Evolutionary conservation across 2,329 filamentous ascomycete genomes (phyloP), one percentile per base, ranked within the genome.

Genomic region (Gnomoniopsis sp.): DNA sequence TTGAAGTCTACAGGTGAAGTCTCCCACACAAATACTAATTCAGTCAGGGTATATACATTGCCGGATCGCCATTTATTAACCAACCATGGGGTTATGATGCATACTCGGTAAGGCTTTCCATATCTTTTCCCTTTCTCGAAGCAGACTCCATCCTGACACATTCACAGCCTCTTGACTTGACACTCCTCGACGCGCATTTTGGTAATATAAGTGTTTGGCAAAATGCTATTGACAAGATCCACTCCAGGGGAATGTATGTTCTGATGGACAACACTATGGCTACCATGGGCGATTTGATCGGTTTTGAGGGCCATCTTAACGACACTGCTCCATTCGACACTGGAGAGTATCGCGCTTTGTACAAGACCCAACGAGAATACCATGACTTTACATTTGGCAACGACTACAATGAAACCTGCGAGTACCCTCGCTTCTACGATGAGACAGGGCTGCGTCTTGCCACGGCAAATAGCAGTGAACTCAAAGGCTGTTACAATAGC

Each of bases 231-330:
- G 72, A 78, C 12, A 83, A 82, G 43, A 84, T 88, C 22, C 85
- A 88, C 65, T 72, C 72, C 8, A 75, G 81, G n/a, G 82, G 78
- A 56, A 88, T 88, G 84, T 88, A 87, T 70, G 82, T 88, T 36
- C 71, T 88, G n/a, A 70, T 88, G 62, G 85, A 88, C 67, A 87
- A 87, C 65, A 88, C 85, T 2, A 78, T 88, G 69, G 78, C 82
- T 48, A 88, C 85, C 7, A 34, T 88, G 79, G 81, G 82, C 53
- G 84, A 88, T 64, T 73, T 88, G 54, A 79, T 88, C 61, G 83
- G 82, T 6, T 88, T 87, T 68, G 72, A 86, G 56, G 84, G 83
- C 1, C 83, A 79, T 63, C 72, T 84, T 61, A 88, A 88, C 66
- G 71, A 69, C 2, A 83, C 81, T 23, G 79, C 85, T 0, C 82